These are phyloP conservation scores for Cucumis hystrix DNA, from an alignment of 306 rosid species.

Conservation along the genomic window DNA sequence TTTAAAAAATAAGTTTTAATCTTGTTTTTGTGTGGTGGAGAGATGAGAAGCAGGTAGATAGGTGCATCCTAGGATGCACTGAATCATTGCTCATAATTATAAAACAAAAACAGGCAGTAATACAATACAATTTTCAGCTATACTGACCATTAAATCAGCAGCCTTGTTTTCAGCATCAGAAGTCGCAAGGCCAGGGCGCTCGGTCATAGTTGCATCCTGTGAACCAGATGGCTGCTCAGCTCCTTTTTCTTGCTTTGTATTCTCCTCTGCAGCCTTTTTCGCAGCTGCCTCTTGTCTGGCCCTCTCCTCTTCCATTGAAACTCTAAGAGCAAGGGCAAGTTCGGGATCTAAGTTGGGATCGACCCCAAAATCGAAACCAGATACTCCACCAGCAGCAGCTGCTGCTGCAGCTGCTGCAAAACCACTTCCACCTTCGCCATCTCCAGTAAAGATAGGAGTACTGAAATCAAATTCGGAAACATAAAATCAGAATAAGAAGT, in stretches of 20 bases:
- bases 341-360: constrained; percentile 99
- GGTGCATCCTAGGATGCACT: no score
- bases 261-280: constrained; percentile 87
- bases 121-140: background rate
- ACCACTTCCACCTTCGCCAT: constrained; percentile 94
- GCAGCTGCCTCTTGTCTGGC: constrained; percentile 99
- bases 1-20: no score
- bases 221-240: constrained; percentile 58
- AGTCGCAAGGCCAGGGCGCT: constrained; percentile 39
- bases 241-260: constrained; percentile 61
- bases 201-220: constrained; percentile 84
- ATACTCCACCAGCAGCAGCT: constrained; percentile 76
- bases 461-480: constrained; percentile 24
- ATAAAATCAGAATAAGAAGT: background rate
- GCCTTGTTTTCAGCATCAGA: constrained; percentile 62
- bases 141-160: constrained; percentile 46
- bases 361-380: constrained; percentile 96
- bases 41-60: no score
- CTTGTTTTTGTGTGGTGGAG: no score
- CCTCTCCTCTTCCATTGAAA: constrained; percentile 99
- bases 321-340: constrained; percentile 97
- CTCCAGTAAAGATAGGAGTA: constrained; percentile 94
- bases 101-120: background rate
- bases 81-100: no score
- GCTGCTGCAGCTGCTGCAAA: constrained; percentile 92